Percentiles rank a stretch among this genome's conserved stretches.
Evolutionary conservation across 192 early-diverging fungal species (phyloP).

Genomic region (Phlyctochytrium planicorne): DNA sequence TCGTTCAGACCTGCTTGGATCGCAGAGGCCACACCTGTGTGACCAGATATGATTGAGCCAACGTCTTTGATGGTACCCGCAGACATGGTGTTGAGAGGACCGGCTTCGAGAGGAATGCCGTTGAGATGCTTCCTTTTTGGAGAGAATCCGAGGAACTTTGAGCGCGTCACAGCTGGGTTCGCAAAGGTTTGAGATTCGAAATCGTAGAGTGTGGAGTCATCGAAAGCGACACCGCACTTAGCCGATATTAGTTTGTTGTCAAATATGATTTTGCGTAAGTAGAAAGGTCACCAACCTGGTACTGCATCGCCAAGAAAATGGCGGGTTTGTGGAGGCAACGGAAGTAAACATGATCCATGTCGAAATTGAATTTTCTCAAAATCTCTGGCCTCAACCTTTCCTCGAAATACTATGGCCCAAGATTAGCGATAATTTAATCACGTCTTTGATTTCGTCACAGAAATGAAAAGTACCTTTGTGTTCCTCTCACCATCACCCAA

Average conservation of each 20-base stretch:
- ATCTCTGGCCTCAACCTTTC: conserved; percentile 42
- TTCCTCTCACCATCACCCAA: conserved; percentile 37
- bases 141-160: conserved; percentile 30
- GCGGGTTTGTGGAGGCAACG: conserved; percentile 38
- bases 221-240: conserved; percentile 49
- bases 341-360: conserved; percentile 34
- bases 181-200: too few species aligned
- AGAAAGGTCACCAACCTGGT: conserved; percentile 37
- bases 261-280: too few species aligned
- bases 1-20: conserved; percentile 5
- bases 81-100: neutral
- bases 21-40: neutral
- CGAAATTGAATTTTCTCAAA: conserved; percentile 38
- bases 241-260: neutral
- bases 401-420: conserved; percentile 39
- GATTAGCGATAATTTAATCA: neutral
- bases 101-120: conserved; percentile 16
- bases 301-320: conserved; percentile 53
- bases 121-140: conserved; percentile 35
- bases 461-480: conserved; percentile 24
- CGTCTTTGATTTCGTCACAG: conserved; percentile 2
- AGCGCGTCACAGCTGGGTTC: too few species aligned
- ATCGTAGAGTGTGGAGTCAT: conserved; percentile 46
- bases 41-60: neutral
- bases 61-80: neutral